These are phyloP conservation scores for Flaveria ramosissima DNA, from an alignment of 129 eudicot species.

Conservation along the genomic window DNA sequence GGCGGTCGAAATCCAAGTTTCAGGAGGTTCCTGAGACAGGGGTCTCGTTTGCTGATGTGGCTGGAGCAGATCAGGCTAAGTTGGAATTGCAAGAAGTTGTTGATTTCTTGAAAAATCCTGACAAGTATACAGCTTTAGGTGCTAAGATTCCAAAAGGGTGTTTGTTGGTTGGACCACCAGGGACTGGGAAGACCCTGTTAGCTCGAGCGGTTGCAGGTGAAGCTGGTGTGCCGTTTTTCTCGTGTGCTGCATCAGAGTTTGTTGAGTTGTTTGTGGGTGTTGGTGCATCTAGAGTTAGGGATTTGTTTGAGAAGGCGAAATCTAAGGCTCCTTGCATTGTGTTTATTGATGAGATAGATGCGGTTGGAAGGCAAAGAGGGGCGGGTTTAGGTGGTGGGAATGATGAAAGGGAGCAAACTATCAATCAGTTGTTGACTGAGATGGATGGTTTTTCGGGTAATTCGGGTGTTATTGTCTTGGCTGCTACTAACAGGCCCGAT, in stretches of 20 bases:
- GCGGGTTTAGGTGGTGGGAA: conserved; percentile 96
- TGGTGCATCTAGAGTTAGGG: conserved; percentile 95
- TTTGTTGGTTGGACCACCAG: conserved; percentile 92
- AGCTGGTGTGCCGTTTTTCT: conserved; percentile 90
- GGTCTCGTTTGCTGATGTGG: conserved; percentile 90
- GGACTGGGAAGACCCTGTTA: conserved; percentile 92
- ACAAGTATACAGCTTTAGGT: conserved; percentile 89
- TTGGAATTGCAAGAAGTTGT: conserved; percentile 92
- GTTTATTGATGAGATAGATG: conserved; percentile 95
- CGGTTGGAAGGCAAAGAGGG: conserved; percentile 97
- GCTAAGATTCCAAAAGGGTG: conserved; percentile 97
- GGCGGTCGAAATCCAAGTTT: conserved; percentile 93
- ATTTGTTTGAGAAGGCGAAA: conserved; percentile 89
- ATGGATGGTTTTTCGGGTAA: conserved; percentile 96
- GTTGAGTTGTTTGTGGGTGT: conserved; percentile 96
- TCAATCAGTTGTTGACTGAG: conserved; percentile 96
- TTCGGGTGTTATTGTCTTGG: conserved; percentile 93
- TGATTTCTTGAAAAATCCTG: conserved; percentile 92
- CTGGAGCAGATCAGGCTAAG: conserved; percentile 98
- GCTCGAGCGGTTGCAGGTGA: conserved; percentile 95
- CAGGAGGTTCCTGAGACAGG: conserved; percentile 99
- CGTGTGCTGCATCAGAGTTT: conserved; percentile 91
- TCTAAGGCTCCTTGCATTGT: conserved; percentile 90
- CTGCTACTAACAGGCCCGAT: conserved; percentile 95
- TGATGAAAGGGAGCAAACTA: conserved; percentile 97